Evolutionary conservation across 2,329 filamentous ascomycete species (phyloP).

Genomic region (Domatiomyces catenatus): DNA sequence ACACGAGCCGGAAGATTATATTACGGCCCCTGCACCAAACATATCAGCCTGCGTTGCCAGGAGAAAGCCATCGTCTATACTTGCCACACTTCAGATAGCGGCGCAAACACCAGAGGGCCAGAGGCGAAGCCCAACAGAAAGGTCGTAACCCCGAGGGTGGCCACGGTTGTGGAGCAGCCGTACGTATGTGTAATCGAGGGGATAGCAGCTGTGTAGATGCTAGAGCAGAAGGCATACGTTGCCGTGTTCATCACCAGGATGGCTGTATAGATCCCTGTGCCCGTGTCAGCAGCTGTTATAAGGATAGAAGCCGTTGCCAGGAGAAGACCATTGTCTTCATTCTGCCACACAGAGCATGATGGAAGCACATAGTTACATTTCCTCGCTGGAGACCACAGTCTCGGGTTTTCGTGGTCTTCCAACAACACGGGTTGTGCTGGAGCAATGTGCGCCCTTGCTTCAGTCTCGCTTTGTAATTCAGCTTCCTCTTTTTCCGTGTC

Average conservation of each 20-base stretch:
- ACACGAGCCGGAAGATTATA: slow-evolving; percentile 34
- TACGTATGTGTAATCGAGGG: slow-evolving; percentile 28
- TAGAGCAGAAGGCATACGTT: neutral
- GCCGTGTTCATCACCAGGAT: no score
- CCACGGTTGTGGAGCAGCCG: slow-evolving; percentile 33
- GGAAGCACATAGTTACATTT: no score
- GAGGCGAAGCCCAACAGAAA: slow-evolving; percentile 32
- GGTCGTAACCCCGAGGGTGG: slow-evolving; percentile 34
- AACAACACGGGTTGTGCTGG: neutral
- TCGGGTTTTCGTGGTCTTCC: no score
- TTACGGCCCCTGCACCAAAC: slow-evolving; percentile 27
- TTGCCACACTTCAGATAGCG: slow-evolving; percentile 30
- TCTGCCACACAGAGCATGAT: no score
- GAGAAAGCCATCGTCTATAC: no score
- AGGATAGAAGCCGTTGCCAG: no score
- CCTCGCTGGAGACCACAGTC: no score
- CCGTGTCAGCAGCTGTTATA: no score
- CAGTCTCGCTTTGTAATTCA: neutral
- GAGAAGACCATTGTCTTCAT: no score
- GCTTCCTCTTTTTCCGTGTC: neutral
- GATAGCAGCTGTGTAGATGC: slow-evolving; percentile 23
- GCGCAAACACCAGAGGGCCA: slow-evolving; percentile 29
- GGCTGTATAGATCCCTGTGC: no score
- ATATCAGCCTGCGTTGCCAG: no score
- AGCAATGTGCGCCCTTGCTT: neutral